These are phyloP conservation scores for Lindgomyces ingoldianus DNA, from an alignment of 495 filamentous ascomycete species.

Conservation along the genomic window DNA sequence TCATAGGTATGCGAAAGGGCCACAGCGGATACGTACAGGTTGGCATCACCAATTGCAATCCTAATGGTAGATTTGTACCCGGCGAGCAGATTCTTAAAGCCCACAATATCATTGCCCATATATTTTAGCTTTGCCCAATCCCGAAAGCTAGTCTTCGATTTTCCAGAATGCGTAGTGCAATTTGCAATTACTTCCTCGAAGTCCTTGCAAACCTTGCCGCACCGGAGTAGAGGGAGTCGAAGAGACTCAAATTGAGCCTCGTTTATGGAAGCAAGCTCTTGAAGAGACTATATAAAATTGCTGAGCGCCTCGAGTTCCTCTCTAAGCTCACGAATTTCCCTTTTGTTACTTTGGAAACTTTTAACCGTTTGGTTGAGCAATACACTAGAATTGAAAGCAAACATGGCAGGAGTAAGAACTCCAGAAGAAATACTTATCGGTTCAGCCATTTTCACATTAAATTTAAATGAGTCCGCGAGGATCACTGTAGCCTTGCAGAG, in stretches of 20 bases:
- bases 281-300: not conserved
- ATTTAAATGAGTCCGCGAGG: no score
- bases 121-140: constrained; percentile 45
- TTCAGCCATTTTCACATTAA: constrained; percentile 42
- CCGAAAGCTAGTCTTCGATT: constrained; percentile 39
- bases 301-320: constrained; percentile 47
- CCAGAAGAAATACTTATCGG: constrained; percentile 42
- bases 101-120: constrained; percentile 39
- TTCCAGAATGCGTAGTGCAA: constrained; percentile 36
- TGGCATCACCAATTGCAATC: constrained; percentile 5
- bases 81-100: constrained; percentile 3
- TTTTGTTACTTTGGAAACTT: constrained; percentile 48
- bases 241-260: not conserved
- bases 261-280: not conserved
- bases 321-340: constrained; percentile 47
- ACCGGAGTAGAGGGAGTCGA: constrained; percentile 38
- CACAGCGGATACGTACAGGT: not conserved
- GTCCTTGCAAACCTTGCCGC: constrained; percentile 42
- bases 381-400: constrained; percentile 50
- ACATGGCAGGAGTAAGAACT: constrained; percentile 39
- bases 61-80: constrained; percentile 5
- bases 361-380: constrained; percentile 46
- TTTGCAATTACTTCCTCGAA: constrained; percentile 38
- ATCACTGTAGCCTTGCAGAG: no score
- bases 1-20: not conserved